These are phyloP conservation scores for Parachlorella kessleri DNA, from an alignment of 139 green algal species.

Conservation along the genomic window DNA sequence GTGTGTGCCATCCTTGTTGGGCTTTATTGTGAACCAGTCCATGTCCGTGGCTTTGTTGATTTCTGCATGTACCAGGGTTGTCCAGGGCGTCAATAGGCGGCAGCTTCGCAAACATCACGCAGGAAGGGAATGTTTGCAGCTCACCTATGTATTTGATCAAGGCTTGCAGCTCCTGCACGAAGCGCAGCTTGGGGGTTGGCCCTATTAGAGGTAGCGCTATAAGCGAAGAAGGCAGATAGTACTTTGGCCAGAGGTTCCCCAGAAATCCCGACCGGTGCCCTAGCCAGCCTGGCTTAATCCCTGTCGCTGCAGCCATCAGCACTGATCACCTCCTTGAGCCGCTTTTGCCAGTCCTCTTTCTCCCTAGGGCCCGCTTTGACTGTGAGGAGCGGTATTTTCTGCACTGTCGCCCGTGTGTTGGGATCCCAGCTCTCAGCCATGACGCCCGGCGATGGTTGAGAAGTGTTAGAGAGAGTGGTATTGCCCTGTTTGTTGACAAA, in stretches of 20 bases:
- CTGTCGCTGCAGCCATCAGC: too few relatives aligned
- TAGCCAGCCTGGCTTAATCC: too few relatives aligned
- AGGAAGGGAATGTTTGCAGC: too few relatives aligned
- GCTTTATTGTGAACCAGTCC: conserved; percentile 96
- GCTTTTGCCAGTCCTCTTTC: conserved; percentile 72
- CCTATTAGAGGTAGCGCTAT: too few relatives aligned
- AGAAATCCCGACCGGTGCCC: too few relatives aligned
- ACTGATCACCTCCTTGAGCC: conserved; percentile 88
- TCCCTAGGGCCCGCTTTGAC: conserved; percentile 78
- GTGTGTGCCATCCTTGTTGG: conserved; percentile 79
- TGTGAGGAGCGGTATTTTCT: conserved; percentile 92
- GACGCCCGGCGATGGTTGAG: neutral
- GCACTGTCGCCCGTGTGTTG: conserved; percentile 73
- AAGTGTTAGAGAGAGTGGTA: neutral
- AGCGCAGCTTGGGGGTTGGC: too few relatives aligned
- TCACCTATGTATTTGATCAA: conserved; percentile 98
- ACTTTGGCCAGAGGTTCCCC: too few relatives aligned
- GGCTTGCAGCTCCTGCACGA: conserved; percentile 78
- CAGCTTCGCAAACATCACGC: too few relatives aligned
- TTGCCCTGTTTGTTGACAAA: neutral
- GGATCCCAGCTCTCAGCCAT: conserved; percentile 80
- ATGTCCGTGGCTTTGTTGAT: conserved; percentile 93
- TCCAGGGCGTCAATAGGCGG: too few relatives aligned
- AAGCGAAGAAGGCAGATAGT: too few relatives aligned
- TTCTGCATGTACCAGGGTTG: too few relatives aligned